Evolutionary conservation across 768 basidiomycete genomes (phyloP).

Genomic region (Suillus bovinus): DNA sequence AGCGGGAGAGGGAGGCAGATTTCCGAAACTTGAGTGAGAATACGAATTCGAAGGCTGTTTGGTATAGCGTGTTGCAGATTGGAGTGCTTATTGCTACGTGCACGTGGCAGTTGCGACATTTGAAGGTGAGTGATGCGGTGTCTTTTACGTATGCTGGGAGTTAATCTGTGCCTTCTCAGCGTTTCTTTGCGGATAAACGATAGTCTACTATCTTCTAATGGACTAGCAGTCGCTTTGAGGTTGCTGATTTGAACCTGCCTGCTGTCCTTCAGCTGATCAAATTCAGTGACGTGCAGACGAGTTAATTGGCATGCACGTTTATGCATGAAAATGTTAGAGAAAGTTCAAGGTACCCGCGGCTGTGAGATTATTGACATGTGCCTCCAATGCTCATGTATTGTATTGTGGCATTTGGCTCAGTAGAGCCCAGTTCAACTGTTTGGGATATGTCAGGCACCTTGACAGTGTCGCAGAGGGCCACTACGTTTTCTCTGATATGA

Average conservation of each 20-base stretch:
- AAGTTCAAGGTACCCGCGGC: not conserved
- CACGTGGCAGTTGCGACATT: slow-evolving; percentile 90
- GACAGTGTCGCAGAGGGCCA: too few species aligned
- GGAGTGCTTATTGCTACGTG: slow-evolving; percentile 81
- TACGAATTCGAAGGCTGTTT: slow-evolving; percentile 91
- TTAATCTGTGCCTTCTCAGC: slow-evolving; percentile 38
- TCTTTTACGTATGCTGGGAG: slow-evolving; percentile 11
- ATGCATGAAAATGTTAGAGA: not conserved
- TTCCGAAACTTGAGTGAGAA: slow-evolving; percentile 87
- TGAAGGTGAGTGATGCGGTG: slow-evolving; percentile 60
- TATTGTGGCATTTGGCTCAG: too few species aligned
- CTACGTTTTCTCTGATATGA: not conserved
- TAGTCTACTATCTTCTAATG: slow-evolving; percentile 13
- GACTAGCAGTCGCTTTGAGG: not conserved
- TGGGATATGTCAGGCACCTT: slow-evolving; percentile 1
- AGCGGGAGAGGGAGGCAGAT: slow-evolving; percentile 91
- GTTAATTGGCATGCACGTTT: not conserved
- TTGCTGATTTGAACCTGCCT: not conserved
- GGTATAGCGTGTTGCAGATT: slow-evolving; percentile 92
- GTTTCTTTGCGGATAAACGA: slow-evolving; percentile 87
- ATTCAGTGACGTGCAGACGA: not conserved
- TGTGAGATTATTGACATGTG: not conserved
- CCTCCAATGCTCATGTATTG: not conserved
- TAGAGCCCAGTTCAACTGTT: not conserved
- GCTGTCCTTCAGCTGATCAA: not conserved